Conservation (phyloP, 2,329 filamentous ascomycete genomes). For the Rhinocladiella mackenziei region DNA sequence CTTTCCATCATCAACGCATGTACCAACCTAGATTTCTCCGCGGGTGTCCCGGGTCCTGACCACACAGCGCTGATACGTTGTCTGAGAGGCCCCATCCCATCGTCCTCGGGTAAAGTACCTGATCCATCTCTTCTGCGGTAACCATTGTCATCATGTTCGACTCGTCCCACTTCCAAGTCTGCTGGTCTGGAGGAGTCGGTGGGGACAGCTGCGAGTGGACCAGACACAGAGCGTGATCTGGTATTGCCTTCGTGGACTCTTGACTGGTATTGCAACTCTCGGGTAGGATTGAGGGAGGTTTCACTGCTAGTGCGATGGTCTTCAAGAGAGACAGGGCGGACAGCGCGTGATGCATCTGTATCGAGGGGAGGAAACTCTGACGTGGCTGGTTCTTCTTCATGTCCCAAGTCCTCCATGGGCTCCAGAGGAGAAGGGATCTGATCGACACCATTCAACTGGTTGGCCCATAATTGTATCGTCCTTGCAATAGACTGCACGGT, state of each 20-base stretch:
- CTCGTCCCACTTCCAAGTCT: conserved; percentile 3
- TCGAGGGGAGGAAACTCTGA: conserved; percentile 25
- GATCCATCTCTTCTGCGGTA: conserved; percentile 28
- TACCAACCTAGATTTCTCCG: conserved; percentile 68
- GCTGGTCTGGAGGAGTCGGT: conserved; percentile 4
- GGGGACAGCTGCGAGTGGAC: conserved; percentile 16
- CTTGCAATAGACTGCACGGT: conserved; percentile 28
- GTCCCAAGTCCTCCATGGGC: conserved; percentile 21
- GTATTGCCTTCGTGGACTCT: conserved; percentile 19
- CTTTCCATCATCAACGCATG: conserved; percentile 67
- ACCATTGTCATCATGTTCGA: conserved; percentile 21
- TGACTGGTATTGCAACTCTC: conserved; percentile 25
- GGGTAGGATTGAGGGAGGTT: conserved; percentile 28
- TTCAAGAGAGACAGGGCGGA: conserved; percentile 13
- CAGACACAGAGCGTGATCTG: conserved; percentile 25
- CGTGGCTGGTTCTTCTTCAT: conserved; percentile 7
- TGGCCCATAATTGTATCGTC: conserved; percentile 29
- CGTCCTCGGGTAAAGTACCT: conserved; percentile 63
- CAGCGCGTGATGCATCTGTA: conserved; percentile 2
- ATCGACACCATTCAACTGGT: conserved; percentile 29
- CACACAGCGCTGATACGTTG: conserved; percentile 67
- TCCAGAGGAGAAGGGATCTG: conserved; percentile 29
- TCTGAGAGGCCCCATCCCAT: conserved; percentile 68
- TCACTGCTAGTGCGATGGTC: conserved; percentile 26
- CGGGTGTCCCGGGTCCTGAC: conserved; percentile 52